Base-by-base conservation (phyloP, 2,329 filamentous ascomycete genomes). In the Monilinia fructicola region DNA sequence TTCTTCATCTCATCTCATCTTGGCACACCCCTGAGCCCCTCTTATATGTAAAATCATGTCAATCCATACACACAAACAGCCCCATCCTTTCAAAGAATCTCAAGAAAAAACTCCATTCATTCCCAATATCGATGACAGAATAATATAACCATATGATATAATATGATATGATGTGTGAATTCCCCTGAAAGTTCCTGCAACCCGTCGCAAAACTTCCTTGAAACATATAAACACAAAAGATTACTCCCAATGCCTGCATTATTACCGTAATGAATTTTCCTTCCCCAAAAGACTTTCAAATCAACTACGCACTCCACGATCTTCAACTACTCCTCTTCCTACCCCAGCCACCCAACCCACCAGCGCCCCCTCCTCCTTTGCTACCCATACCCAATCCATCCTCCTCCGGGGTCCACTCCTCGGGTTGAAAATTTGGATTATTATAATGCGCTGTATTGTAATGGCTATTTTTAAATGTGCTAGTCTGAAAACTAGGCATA, bases 401-500 rank as follows among this genome's bases (percentile, higher is more conserved):
- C 3, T 69, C 71, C 12, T 77, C 76, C 16, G 75, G 76, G 18
- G 67, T 73, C 76, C 76, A 85, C 74, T 83, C 81, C 70, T 85
- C 83, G 0, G 84, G 84, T 67, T 85, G 83, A 69, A 86, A 86
- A 69, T 85, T 81, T 52, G 85, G 85, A 70, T 90, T 90, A 68
- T 86, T 86, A 71, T 86, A 90, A 73, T 90, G 87, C 0, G 87
- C 87, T 56, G 83, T 83, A 72, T 89, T 90, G 77, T 85, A 88
- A 65, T 89, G 85, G 63, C 84, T 87, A 70, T 89, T 88, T 73
- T 87, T 87, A 73, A 90, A 90, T 1, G 84, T 85, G 61, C 79
- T 83, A 2, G 85, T 88, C 64, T 76, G 72, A 31, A 76, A 75
- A 50, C 70, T 69, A 14, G 60, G 65, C 14, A 74, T 70, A 16